These are phyloP conservation scores for Globisporangium irregulare DNA, from an alignment of 352 stramenopile genomes.

Conservation along the genomic window DNA sequence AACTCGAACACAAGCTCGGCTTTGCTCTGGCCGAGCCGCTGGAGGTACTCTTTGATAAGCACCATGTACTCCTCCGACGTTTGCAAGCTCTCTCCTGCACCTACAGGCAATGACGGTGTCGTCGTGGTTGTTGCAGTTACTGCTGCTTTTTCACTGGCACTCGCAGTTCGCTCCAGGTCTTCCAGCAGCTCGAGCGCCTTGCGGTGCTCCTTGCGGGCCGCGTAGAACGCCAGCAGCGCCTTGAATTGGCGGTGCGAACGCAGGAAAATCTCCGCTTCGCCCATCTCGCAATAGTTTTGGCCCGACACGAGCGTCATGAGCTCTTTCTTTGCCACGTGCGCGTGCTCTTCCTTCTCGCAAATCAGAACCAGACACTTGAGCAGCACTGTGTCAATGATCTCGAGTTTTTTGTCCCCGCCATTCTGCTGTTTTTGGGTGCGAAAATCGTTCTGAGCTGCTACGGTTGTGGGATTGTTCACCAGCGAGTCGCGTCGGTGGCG, in stretches of 20 bases:
- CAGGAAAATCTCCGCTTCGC: constrained; percentile 76
- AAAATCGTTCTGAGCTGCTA: neutral
- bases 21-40: constrained; percentile 56
- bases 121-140: constrained; percentile 4
- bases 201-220: constrained; percentile 61
- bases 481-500: constrained; percentile 36
- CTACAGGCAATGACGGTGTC: neutral
- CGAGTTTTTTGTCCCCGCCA: constrained; percentile 20
- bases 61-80: constrained; percentile 52
- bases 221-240: constrained; percentile 69
- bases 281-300: constrained; percentile 66
- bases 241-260: constrained; percentile 60
- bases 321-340: constrained; percentile 30
- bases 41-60: constrained; percentile 65
- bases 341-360: constrained; percentile 39
- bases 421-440: neutral
- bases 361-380: constrained; percentile 81
- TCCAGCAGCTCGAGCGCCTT: constrained; percentile 81
- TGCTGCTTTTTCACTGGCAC: constrained; percentile 18
- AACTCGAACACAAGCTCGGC: constrained; percentile 80
- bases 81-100: constrained; percentile 22
- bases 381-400: constrained; percentile 76
- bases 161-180: constrained; percentile 62
- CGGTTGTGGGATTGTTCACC: constrained; percentile 4
- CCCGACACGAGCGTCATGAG: constrained; percentile 53